Percentiles rank a stretch among this genome's conserved stretches.
Evolutionary conservation across 1,284 basidiomycete genomes (phyloP).

Genomic region (Cutaneotrichosporon dermatis): DNA sequence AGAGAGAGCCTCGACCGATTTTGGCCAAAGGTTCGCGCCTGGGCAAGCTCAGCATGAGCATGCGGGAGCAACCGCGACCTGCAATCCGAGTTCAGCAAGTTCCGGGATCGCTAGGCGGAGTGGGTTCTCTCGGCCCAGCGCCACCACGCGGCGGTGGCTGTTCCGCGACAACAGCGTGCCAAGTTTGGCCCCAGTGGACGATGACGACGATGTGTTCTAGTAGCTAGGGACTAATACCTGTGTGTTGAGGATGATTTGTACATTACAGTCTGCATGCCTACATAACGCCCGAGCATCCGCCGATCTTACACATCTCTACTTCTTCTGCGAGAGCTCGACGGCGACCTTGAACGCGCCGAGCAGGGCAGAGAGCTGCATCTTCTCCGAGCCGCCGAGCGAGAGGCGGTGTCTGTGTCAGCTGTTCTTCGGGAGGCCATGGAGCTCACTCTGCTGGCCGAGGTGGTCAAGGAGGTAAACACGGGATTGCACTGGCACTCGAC

Average conservation of each 20-base stretch:
- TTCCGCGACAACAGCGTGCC: constrained; percentile 13
- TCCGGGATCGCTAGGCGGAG: constrained; percentile 2
- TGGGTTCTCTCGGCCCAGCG: constrained; percentile 6
- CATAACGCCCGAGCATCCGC: constrained; percentile 39
- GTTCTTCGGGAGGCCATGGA: not conserved
- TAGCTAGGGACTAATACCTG: not conserved
- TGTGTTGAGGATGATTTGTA: not conserved
- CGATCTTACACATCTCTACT: not conserved
- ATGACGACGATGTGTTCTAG: constrained; percentile 19
- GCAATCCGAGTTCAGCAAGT: constrained; percentile 15
- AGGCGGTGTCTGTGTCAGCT: constrained; percentile 67
- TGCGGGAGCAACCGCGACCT: constrained; percentile 10
- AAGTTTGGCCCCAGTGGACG: constrained; percentile 11
- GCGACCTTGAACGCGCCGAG: constrained; percentile 91
- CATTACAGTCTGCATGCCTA: constrained; percentile 18
- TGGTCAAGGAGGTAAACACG: constrained; percentile 88
- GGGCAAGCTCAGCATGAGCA: constrained; percentile 5
- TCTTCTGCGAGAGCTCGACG: constrained; percentile 59
- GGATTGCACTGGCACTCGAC: constrained; percentile 81
- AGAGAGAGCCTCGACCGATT: constrained; percentile 10
- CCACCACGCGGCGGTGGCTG: constrained; percentile 8
- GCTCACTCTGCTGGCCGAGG: constrained; percentile 82
- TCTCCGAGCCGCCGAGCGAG: constrained; percentile 88
- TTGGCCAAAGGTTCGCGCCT: constrained; percentile 10
- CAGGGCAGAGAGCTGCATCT: constrained; percentile 87